A percentile compares a stretch with the other conserved stretches of the same genome.
These are phyloP conservation scores for Beauveria scarabaeidicola DNA, from an alignment of 2,329 filamentous ascomycete genomes.

Conservation along the genomic window DNA sequence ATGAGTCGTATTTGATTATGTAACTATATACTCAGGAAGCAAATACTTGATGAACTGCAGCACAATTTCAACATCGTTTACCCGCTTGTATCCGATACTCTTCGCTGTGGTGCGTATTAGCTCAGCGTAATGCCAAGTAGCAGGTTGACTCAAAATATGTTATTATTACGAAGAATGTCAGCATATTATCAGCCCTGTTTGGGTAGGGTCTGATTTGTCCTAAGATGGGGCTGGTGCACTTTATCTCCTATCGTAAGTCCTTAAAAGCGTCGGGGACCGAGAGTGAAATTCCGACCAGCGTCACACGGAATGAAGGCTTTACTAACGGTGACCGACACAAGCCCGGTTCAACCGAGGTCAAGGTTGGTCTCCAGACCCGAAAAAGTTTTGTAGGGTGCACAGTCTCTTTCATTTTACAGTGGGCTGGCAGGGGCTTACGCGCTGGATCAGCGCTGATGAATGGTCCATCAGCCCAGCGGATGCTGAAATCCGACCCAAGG, in stretches of 20 bases:
- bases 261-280: constrained; percentile 11
- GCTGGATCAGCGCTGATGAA: background rate
- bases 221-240: background rate
- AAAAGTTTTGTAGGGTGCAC: constrained; percentile 7
- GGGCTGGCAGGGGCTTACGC: constrained; percentile 3
- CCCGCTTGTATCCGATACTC: too few species aligned
- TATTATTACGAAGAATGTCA: constrained; percentile 7
- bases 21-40: too few species aligned
- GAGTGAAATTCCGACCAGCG: background rate
- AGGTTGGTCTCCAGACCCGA: constrained; percentile 4
- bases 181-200: constrained; percentile 1
- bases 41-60: too few species aligned
- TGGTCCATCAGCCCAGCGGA: background rate
- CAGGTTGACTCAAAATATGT: background rate
- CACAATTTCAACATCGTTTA: too few species aligned
- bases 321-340: constrained; percentile 13
- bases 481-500: background rate
- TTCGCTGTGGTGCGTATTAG: background rate
- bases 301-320: constrained; percentile 5
- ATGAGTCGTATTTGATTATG: too few species aligned
- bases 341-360: constrained; percentile 14
- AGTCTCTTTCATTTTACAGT: constrained; percentile 6
- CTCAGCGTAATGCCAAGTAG: background rate
- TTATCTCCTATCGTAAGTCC: constrained; percentile 11
- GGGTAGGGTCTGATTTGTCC: background rate